Conservation (phyloP, 441 rosid species). For the Pelargonium fulgidum region DNA sequence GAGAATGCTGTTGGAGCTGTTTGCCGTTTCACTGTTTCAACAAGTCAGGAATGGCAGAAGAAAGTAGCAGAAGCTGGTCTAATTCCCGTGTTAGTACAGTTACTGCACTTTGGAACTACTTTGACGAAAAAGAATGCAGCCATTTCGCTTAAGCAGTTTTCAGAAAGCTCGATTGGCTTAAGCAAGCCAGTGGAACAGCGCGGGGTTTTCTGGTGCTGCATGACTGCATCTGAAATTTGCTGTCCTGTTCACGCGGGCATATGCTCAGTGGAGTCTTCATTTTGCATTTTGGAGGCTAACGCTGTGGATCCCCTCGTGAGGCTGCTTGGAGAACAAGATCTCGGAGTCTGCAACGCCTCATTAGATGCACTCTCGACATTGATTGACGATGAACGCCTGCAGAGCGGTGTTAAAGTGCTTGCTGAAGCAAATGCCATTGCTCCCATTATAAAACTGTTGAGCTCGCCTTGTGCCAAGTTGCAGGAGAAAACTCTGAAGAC, state of each 20-base stretch:
- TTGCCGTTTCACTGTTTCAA: constrained; percentile 29
- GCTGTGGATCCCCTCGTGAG: constrained; percentile 31
- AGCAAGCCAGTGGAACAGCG: constrained; percentile 21
- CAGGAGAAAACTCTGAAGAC: constrained; percentile 29
- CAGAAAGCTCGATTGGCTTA: constrained; percentile 30
- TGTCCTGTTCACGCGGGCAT: constrained; percentile 36
- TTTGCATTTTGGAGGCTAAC: constrained; percentile 35
- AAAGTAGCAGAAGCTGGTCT: constrained; percentile 27
- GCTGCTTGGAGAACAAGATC: constrained; percentile 25
- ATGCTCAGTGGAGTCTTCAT: constrained; percentile 32
- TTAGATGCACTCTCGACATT: constrained; percentile 37
- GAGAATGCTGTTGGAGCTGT: constrained; percentile 29
- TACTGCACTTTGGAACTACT: constrained; percentile 28
- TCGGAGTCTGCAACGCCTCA: constrained; percentile 28
- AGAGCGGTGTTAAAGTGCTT: constrained; percentile 28
- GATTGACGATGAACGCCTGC: constrained; percentile 27
- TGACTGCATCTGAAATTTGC: constrained; percentile 17
- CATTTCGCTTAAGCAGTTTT: constrained; percentile 32
- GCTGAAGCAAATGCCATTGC: constrained; percentile 24
- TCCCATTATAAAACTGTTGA: constrained; percentile 28
- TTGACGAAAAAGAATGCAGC: constrained; percentile 31
- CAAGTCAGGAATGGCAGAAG: constrained; percentile 33
- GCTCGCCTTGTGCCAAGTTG: constrained; percentile 20
- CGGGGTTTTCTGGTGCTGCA: constrained; percentile 19
- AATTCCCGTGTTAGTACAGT: constrained; percentile 24